These are phyloP conservation scores for Ustilago esculenta DNA, from an alignment of 1,284 basidiomycete genomes.

Conservation along the genomic window DNA sequence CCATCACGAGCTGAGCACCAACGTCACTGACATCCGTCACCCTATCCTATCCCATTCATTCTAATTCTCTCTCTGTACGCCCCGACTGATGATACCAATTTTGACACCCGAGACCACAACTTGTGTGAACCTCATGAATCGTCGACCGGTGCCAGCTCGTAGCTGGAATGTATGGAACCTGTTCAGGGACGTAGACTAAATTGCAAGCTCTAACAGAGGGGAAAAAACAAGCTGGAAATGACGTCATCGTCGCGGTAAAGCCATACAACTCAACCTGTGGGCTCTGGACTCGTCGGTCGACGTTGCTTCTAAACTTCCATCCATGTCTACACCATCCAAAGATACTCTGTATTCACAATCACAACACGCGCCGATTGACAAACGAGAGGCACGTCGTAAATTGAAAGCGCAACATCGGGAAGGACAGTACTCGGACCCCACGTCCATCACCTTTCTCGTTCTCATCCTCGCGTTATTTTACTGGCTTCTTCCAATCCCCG, in stretches of 20 bases:
- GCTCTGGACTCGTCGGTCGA: neutral
- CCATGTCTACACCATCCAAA: constrained; percentile 15
- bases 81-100: constrained; percentile 3
- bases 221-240: no score
- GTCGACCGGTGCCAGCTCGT: neutral
- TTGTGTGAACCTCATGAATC: neutral
- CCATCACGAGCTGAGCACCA: constrained; percentile 13
- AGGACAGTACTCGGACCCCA: constrained; percentile 46
- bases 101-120: no score
- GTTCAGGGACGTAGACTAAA: no score
- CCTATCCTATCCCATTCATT: neutral
- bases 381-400: constrained; percentile 30
- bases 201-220: no score
- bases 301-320: constrained; percentile 11
- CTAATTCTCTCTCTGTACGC: neutral
- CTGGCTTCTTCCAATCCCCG: constrained; percentile 46
- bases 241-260: neutral
- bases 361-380: constrained; percentile 43
- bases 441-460: constrained; percentile 27
- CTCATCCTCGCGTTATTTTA: constrained; percentile 30
- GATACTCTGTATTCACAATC: constrained; percentile 36
- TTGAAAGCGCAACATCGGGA: constrained; percentile 37
- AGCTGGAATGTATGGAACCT: no score
- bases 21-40: neutral
- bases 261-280: no score